Conservation (phyloP, 2,329 filamentous ascomycete genomes). For the Stylonectria norvegica region DNA sequence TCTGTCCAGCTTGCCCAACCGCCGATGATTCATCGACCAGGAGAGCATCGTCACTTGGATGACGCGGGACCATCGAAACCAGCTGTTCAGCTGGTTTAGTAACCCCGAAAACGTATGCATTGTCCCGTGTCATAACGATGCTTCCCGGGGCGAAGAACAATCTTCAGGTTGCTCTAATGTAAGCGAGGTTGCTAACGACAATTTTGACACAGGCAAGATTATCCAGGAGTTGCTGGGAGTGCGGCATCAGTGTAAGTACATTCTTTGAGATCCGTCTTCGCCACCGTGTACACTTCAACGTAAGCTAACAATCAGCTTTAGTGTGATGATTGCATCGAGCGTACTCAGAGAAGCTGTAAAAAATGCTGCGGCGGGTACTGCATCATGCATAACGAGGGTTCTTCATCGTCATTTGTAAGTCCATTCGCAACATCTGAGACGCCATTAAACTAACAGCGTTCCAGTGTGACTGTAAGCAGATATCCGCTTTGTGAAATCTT, state of each 20-base stretch:
- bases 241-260: conserved; percentile 68
- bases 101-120: conserved; percentile 15
- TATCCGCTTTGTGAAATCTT: background rate
- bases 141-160: conserved; percentile 8
- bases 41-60: conserved; percentile 12
- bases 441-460: conserved; percentile 25
- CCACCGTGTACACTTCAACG: background rate
- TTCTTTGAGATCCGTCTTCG: background rate
- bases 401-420: conserved; percentile 59
- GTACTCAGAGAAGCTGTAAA: conserved; percentile 68
- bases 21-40: conserved; percentile 15
- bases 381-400: conserved; percentile 77
- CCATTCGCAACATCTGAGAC: background rate
- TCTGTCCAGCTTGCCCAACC: conserved; percentile 52
- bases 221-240: conserved; percentile 77
- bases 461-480: conserved; percentile 47
- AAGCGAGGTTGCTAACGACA: conserved; percentile 13
- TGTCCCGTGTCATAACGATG: conserved; percentile 12
- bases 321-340: conserved; percentile 72
- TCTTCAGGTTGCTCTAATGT: background rate
- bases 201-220: conserved; percentile 49
- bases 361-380: conserved; percentile 80
- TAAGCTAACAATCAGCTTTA: conserved; percentile 32
- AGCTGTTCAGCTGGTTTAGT: conserved; percentile 5
- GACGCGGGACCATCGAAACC: conserved; percentile 9